Base-by-base conservation (phyloP, 2,329 filamentous ascomycete genomes). In the Pseudopithomyces chartarum region DNA sequence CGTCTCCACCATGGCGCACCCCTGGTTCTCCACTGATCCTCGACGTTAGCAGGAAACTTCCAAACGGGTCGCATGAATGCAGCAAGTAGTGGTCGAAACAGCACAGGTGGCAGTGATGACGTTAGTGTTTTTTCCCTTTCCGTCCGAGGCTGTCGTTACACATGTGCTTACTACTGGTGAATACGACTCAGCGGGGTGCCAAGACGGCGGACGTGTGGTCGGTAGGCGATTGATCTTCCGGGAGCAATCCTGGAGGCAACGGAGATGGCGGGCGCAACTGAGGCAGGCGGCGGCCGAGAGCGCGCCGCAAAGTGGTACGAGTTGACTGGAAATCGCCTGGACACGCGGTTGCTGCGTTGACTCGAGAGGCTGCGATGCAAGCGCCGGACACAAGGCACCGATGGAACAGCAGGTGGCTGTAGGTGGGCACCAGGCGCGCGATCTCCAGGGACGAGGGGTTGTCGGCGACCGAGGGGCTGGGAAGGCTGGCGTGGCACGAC, bases 391-490 rank as follows among this genome's bases (percentile, higher is more conserved):
- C 17, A 34, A 20, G 19, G 23, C 29, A 11, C 47, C 13, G 19
- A 48, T 13, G 40, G 29, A n/a, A 15, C 2, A 20, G 44, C 10
- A 7, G n/a, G 26, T 2, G 38, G 8, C 19, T 6, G 7, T 15
- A 10, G 11, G 38, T 19, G 38, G 11, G 38, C 38, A 10, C 6
- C 11, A 17, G 2, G 17, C 2, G 15, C 13, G 47, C 47, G 47
- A 40, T 50, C 47, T 39, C 34, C 47, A 19, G 34, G 47, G 47
- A 42, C 48, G 36, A 22, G n/a, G 23, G 15, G 20, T 19, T 40
- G 36, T 51, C 48, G 48, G 22, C n/a, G n/a, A 33, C 36, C 48
- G 38, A 51, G 2, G 26, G 12, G 38, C 47, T 42, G 47, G 47
- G 15, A 19, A 40, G 15, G 22, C 48, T 42, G 36, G 36, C 19